phyloP scores from a whole-genome alignment of 2,329 filamentous ascomycete genomes.

The Pyrenochaeta sp. region DNA sequence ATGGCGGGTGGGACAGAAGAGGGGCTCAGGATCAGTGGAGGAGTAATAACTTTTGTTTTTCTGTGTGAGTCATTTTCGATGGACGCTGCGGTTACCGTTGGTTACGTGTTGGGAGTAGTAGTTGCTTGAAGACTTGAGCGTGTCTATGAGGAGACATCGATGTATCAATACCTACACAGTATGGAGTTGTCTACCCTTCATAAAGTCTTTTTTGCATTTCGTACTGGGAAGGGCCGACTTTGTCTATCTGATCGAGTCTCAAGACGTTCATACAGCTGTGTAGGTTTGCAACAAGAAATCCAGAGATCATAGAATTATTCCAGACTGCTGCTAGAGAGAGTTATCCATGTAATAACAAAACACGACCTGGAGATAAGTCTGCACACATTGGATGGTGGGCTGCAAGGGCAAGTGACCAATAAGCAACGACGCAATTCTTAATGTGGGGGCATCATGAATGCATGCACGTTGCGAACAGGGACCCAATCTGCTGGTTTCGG shows the following conservation, averaged over 20 bases:
- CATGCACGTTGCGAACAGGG: slow-evolving; percentile 12
- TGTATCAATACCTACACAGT: slow-evolving; percentile 45
- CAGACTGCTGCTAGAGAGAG: neutral
- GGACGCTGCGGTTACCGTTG: slow-evolving; percentile 30
- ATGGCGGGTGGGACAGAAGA: slow-evolving; percentile 5
- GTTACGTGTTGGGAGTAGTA: slow-evolving; percentile 32
- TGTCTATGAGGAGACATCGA: slow-evolving; percentile 23
- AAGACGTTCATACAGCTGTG: neutral
- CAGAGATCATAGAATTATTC: neutral
- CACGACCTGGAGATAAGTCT: slow-evolving; percentile 2
- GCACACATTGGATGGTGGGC: slow-evolving; percentile 10
- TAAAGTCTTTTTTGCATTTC: neutral
- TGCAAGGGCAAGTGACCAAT: slow-evolving; percentile 25
- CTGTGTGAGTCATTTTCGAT: slow-evolving; percentile 30
- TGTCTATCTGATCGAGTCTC: neutral
- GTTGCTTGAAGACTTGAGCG: slow-evolving; percentile 16
- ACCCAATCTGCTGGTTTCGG: slow-evolving; percentile 10
- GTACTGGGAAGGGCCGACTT: neutral
- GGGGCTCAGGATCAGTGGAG: slow-evolving; percentile 4
- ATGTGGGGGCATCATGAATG: slow-evolving; percentile 25
- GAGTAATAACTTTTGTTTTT: slow-evolving; percentile 29
- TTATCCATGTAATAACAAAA: neutral
- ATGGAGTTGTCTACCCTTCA: slow-evolving; percentile 24
- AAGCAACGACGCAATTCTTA: slow-evolving; percentile 12
- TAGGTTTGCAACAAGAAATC: neutral